Base-by-base conservation (phyloP, 176 grass and related monocot species). In the Cocos nucifera region DNA sequence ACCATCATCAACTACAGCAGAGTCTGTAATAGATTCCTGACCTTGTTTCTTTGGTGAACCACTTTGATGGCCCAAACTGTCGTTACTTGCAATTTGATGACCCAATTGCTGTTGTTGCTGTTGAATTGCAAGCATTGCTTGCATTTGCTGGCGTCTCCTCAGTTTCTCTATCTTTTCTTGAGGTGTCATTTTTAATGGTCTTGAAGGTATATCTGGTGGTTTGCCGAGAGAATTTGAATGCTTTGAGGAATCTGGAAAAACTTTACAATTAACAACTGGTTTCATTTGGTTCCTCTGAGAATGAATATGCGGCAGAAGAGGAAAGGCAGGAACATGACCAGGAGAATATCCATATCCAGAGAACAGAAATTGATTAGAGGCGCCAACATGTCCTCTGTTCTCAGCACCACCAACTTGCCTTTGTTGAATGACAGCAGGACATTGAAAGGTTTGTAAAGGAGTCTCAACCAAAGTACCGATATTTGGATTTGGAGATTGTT, bases 121-220 rank as follows among this genome's bases (percentile, higher is more conserved):
- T 53, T 85, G 86, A 76, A 89, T 89, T 59, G 82, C 81, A 62
- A 76, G 70, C 59, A 89, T 70, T 50, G 86, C 86, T 59, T 82
- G 86, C 68, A 75, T 78, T 73, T 89, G 81, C 51, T 89, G 86
- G 14, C 81, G 75, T 19, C 67, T 82, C 64, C 82, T 85, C 80
- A 89, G 61, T 54, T 89, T 89, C 69, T 89, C 86, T 20, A 89
- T 89, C 71, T 89, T 89, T 76, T 89, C 86, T 65, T 85, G 82
- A 50, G 78, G 82, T 64, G 86, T 89, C 86, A 89, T 84, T 49
- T 14, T 89, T 17, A 75, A 35, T 66, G 58, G 35, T 53, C 63
- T 76, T 79, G 76, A 73, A 64, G 63, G 59, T 57, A 66, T 58
- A 64, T 88, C 76, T 48, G 78, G 67, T 30, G 55, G 61, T 27